These are phyloP conservation scores for Kodamaea arcana DNA, from an alignment of 1,139 yeast species.

Conservation along the genomic window DNA sequence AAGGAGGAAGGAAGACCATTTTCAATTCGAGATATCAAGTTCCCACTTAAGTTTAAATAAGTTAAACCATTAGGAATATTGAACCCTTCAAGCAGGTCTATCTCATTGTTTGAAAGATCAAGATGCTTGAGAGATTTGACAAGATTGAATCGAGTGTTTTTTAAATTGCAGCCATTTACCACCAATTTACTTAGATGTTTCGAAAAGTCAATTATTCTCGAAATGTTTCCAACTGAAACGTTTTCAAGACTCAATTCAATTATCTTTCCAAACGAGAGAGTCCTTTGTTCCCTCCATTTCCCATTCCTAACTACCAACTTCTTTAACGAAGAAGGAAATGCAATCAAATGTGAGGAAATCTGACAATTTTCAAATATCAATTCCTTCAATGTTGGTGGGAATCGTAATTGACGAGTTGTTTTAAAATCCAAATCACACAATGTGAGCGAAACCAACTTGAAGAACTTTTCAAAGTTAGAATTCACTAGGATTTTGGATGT, in stretches of 20 bases:
- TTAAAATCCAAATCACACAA: slow-evolving; percentile 10
- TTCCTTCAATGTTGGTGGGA: slow-evolving; percentile 9
- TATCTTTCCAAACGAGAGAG: slow-evolving; percentile 7
- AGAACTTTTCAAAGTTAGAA: slow-evolving; percentile 9
- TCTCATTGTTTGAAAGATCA: slow-evolving; percentile 8
- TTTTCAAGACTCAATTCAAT: slow-evolving; percentile 9
- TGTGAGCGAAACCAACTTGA: slow-evolving; percentile 9
- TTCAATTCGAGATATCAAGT: slow-evolving; percentile 2
- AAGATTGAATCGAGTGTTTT: slow-evolving; percentile 5
- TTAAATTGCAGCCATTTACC: slow-evolving; percentile 7
- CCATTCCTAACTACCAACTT: slow-evolving; percentile 9
- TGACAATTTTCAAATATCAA: slow-evolving; percentile 11
- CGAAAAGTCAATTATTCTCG: slow-evolving; percentile 7
- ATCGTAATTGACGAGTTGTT: slow-evolving; percentile 9
- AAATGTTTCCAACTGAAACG: slow-evolving; percentile 7
- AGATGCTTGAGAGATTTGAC: slow-evolving; percentile 4
- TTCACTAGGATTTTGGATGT: slow-evolving; percentile 7
- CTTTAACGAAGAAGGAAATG: slow-evolving; percentile 10
- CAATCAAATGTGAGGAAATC: slow-evolving; percentile 11
- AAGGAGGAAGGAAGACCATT: slow-evolving; percentile 4
- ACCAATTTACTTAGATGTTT: slow-evolving; percentile 6
- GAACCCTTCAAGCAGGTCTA: slow-evolving; percentile 3
- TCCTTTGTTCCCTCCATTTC: slow-evolving; percentile 11
- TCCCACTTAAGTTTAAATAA: slow-evolving; percentile 4
- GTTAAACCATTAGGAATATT: slow-evolving; percentile 2